Evolutionary conservation across 225 moss, liverwort and hornwort species (phyloP).

Genomic region (Physcomitrium patens): DNA sequence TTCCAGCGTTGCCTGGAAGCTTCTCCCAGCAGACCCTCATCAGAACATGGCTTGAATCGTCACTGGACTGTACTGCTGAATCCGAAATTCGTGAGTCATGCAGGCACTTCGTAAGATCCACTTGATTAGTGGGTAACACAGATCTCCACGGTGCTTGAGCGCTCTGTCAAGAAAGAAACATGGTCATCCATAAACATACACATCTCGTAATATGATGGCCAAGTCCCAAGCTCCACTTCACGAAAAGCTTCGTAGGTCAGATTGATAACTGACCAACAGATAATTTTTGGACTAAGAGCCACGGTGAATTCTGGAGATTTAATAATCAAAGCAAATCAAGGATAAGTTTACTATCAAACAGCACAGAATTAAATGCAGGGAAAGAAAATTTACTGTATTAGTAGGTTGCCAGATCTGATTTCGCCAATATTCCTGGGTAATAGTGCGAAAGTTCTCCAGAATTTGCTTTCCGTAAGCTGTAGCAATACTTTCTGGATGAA

Average conservation of each 20-base stretch:
- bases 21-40: conserved; percentile 78
- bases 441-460: conserved; percentile 79
- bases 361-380: background rate
- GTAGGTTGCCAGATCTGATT: conserved; percentile 55
- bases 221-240: background rate
- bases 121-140: conserved; percentile 27
- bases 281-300: background rate
- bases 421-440: conserved; percentile 80
- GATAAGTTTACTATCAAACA: conserved; percentile 10
- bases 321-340: conserved; percentile 23
- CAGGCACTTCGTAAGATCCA: background rate
- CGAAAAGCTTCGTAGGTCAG: background rate
- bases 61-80: conserved; percentile 1
- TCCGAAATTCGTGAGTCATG: conserved; percentile 21
- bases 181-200: conserved; percentile 8
- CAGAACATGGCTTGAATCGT: conserved; percentile 26
- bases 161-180: conserved; percentile 32
- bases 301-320: conserved; percentile 4
- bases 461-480: conserved; percentile 88
- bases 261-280: background rate
- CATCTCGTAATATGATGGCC: conserved; percentile 6
- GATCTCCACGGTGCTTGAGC: conserved; percentile 25
- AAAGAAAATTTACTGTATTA: conserved; percentile 37
- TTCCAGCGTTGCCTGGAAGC: conserved; percentile 68
- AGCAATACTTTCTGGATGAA: conserved; percentile 98